These are phyloP conservation scores for Ilyonectria destructans DNA, from an alignment of 2,329 filamentous ascomycete genomes.

Conservation along the genomic window DNA sequence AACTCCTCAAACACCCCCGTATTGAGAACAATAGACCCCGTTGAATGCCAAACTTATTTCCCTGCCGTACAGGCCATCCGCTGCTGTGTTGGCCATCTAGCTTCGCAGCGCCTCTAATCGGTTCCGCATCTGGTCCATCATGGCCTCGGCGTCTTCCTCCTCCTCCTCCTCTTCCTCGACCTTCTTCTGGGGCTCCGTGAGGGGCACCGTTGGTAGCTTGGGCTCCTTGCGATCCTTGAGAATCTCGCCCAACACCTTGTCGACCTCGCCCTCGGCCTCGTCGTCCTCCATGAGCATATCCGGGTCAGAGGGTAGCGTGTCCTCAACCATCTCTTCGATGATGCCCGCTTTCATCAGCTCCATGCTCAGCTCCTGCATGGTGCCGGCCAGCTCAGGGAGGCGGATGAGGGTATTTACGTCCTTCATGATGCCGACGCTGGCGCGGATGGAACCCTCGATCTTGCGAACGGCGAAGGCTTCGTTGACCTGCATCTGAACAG, in stretches of 20 bases:
- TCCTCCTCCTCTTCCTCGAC: slow-evolving; percentile 67
- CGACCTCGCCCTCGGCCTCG: slow-evolving; percentile 85
- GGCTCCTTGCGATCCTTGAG: slow-evolving; percentile 84
- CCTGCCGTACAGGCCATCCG: neutral
- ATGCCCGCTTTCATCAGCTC: slow-evolving; percentile 96
- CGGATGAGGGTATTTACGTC: slow-evolving; percentile 91
- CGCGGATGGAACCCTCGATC: slow-evolving; percentile 92
- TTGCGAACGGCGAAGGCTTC: slow-evolving; percentile 96
- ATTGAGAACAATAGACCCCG: slow-evolving; percentile 4
- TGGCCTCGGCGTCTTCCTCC: slow-evolving; percentile 87
- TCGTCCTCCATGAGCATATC: slow-evolving; percentile 83
- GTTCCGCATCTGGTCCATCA: slow-evolving; percentile 95
- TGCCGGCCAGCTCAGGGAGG: slow-evolving; percentile 87
- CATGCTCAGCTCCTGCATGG: slow-evolving; percentile 89
- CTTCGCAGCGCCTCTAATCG: slow-evolving; percentile 93
- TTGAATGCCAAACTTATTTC: neutral
- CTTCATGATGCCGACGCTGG: slow-evolving; percentile 94
- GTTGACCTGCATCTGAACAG: slow-evolving; percentile 97
- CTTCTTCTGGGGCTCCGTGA: slow-evolving; percentile 68
- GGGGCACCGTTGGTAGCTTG: slow-evolving; percentile 70
- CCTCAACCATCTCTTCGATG: slow-evolving; percentile 97
- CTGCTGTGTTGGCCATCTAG: slow-evolving; percentile 56
- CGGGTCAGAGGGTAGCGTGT: slow-evolving; percentile 84
- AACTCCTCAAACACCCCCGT: slow-evolving; percentile 26
- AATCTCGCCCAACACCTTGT: slow-evolving; percentile 93